These are phyloP conservation scores for Cadophora luteo-olivacea DNA, from an alignment of 2,329 filamentous ascomycete genomes.

Conservation along the genomic window DNA sequence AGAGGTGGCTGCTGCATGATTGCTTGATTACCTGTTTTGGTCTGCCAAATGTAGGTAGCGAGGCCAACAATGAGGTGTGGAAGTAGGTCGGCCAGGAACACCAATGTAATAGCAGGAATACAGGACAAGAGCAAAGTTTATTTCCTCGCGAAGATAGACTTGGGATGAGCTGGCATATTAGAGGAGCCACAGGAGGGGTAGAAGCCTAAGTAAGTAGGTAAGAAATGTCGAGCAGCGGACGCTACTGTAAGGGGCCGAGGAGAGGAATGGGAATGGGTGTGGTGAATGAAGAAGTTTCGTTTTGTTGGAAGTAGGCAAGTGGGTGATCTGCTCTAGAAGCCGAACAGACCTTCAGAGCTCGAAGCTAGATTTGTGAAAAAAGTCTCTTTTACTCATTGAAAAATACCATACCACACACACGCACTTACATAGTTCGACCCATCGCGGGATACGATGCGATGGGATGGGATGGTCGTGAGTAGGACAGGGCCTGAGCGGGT, in stretches of 20 bases:
- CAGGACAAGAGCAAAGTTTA: background rate
- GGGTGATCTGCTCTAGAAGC: background rate
- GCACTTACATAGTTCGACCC: background rate
- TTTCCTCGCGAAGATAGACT: background rate
- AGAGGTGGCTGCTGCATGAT: slow-evolving; percentile 36
- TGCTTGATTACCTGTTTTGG: background rate
- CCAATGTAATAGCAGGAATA: background rate
- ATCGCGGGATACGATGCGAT: background rate
- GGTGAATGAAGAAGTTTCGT: background rate
- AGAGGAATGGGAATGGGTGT: background rate
- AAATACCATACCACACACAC: background rate
- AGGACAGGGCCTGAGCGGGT: background rate
- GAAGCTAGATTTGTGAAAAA: background rate
- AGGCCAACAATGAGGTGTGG: background rate
- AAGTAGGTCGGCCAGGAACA: background rate
- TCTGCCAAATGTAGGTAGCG: background rate
- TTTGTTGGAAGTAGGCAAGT: background rate
- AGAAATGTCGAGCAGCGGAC: background rate
- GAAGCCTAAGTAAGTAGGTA: background rate
- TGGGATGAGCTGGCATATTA: slow-evolving; percentile 10
- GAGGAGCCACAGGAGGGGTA: background rate
- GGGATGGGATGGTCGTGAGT: background rate
- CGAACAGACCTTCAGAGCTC: background rate
- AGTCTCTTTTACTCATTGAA: background rate
- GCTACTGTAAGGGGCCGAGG: background rate